Evolutionary conservation across 805 yeast genomes (phyloP).

Genomic region (Saccharomyces eubayanus): DNA sequence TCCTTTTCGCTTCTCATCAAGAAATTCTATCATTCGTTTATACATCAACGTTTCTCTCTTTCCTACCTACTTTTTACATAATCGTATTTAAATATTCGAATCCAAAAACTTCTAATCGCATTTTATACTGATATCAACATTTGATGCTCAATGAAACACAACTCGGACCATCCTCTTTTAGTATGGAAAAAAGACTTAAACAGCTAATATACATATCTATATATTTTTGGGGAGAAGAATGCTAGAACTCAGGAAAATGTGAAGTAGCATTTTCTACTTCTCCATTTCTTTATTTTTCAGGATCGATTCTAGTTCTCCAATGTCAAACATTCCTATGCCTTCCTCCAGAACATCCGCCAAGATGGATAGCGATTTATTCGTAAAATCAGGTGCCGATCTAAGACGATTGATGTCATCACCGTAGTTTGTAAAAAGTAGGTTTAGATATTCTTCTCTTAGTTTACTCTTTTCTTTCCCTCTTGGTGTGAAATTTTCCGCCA

Average conservation of each 20-base stretch:
- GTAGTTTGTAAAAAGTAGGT: conserved; percentile 48
- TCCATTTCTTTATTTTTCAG: neutral
- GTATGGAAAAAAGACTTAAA: neutral
- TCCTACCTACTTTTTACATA: neutral
- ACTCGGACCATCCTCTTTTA: neutral
- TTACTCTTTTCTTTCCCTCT: conserved; percentile 1
- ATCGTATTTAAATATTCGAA: neutral
- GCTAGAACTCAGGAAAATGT: neutral
- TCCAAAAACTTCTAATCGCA: neutral
- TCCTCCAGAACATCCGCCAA: conserved; percentile 52
- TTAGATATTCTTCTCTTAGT: conserved; percentile 41
- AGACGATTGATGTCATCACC: conserved; percentile 53
- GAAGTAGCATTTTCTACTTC: neutral
- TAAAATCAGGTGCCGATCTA: conserved; percentile 58
- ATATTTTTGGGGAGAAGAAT: neutral
- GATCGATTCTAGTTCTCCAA: conserved; percentile 6
- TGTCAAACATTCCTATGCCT: conserved; percentile 52
- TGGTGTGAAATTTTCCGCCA: conserved; percentile 1
- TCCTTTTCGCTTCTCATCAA: neutral
- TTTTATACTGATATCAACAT: neutral
- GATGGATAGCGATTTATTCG: conserved; percentile 45
- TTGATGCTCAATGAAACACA: neutral
- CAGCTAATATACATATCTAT: neutral
- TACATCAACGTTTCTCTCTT: neutral
- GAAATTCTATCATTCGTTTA: no score